A percentile compares a stretch with the other conserved stretches of the same genome.
phyloP scores from a whole-genome alignment of 352 stramenopile genomes.

The Phytophthora meadii region DNA sequence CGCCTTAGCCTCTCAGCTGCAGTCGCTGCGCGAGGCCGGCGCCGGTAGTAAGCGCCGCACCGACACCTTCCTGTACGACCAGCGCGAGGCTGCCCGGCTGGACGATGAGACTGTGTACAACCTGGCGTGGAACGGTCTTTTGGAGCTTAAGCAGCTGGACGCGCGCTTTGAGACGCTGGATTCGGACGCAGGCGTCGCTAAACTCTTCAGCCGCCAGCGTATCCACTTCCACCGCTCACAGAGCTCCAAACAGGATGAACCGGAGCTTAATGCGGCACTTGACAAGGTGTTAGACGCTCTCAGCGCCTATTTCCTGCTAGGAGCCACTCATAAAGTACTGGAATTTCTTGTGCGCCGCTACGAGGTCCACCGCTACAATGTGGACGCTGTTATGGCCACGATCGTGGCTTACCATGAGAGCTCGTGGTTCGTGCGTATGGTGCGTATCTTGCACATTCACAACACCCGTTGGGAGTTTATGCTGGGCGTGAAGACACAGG shows the following conservation, averaged over 20 bases:
- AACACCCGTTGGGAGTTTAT: constrained; percentile 87
- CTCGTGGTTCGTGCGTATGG: constrained; percentile 85
- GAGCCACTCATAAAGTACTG: constrained; percentile 85
- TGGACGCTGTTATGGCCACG: constrained; percentile 81
- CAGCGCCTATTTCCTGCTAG: constrained; percentile 83
- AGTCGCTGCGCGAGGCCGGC: constrained; percentile 80
- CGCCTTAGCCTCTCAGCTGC: constrained; percentile 79
- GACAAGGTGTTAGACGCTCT: constrained; percentile 80
- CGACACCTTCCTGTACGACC: constrained; percentile 87
- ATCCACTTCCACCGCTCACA: constrained; percentile 87
- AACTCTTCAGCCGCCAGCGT: constrained; percentile 75
- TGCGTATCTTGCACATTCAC: constrained; percentile 84
- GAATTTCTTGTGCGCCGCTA: constrained; percentile 92
- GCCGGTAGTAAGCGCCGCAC: constrained; percentile 84
- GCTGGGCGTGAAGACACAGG: constrained; percentile 72
- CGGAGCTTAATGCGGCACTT: constrained; percentile 71
- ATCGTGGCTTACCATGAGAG: constrained; percentile 90
- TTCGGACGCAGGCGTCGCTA: constrained; percentile 49
- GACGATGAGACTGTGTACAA: constrained; percentile 90
- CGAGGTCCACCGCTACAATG: constrained; percentile 87
- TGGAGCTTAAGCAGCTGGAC: constrained; percentile 84
- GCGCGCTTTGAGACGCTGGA: constrained; percentile 75
- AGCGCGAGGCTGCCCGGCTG: constrained; percentile 79
- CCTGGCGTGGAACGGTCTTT: constrained; percentile 81
- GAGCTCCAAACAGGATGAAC: constrained; percentile 61